Evolutionary conservation across 1,139 yeast species (phyloP), one percentile per base, ranked within the genome.

Genomic region (Taiozyma onychis): DNA sequence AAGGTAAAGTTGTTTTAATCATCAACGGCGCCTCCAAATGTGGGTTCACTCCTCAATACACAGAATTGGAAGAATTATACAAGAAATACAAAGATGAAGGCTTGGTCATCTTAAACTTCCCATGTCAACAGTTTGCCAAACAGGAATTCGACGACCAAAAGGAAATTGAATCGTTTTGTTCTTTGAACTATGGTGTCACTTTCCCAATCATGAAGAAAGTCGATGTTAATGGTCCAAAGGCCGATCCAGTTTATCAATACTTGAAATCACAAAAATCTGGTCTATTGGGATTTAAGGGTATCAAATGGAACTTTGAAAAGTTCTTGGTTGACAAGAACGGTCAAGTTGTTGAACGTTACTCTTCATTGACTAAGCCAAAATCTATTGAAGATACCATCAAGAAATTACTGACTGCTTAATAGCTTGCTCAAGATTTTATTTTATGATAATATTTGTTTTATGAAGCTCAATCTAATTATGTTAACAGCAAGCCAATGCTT

Each of bases 301-400:
- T 91, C 60, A 83, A 88, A 67, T 93, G 98, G 99, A 93, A 93
- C 73, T 93, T 91, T 66, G 98, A 91, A 68, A 93, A 93, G 74
- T 93, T 93, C 71, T 62, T 93, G 48, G 67, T 93, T 49, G 83
- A 84, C 66, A 76, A 77, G 61, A 62, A 80, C 3, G 99, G 99
- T 47, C 66, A 78, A 1, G 97, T 90, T 43, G 80, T 78, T 44
- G 76, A 74, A 51, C 78, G 99, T 65, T 88, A 76, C 69, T 76
- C 83, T 8, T 80, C 95, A 7, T 71, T 81, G 50, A 80, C 88
- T 30, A 75, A 83, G 45, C 98, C 99, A 30, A 61, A 70, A 39
- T 71, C 76, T 18, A 66, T 87, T 44, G 85, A 79, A 58, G 58
- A 68, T 28, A 68, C 72, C 30, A 74, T 86, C 48, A 74, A 72